Percentiles rank a stretch among this genome's conserved stretches.
Evolutionary conservation across 2,329 filamentous ascomycete species (phyloP).

Genomic region (Graphilbum ipis-grandicollis): DNA sequence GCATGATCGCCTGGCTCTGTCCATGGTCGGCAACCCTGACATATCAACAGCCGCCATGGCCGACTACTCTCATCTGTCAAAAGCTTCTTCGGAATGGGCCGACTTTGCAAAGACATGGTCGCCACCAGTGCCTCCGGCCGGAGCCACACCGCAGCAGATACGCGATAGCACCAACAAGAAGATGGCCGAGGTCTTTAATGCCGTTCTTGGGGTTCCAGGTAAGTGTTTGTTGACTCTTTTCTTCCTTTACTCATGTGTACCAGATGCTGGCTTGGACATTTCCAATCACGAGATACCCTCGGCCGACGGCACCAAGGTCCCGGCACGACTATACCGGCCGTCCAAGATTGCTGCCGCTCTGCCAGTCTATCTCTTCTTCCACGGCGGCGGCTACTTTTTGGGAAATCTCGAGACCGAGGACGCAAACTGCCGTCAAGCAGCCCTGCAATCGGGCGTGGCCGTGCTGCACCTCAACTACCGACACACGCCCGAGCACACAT

Average conservation of each 20-base stretch:
- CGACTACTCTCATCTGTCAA: neutral
- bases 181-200: neutral
- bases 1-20: no score
- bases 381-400: conserved; percentile 25
- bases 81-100: conserved; percentile 1
- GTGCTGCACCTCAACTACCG: conserved; percentile 33
- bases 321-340: no score
- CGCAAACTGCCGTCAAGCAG: conserved; percentile 28
- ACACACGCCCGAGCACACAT: conserved; percentile 35
- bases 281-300: no score
- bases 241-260: no score
- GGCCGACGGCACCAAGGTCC: no score
- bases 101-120: conserved; percentile 3
- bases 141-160: conserved; percentile 3
- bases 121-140: conserved; percentile 2
- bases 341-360: conserved; percentile 17
- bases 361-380: conserved; percentile 8
- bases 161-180: neutral
- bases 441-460: conserved; percentile 18
- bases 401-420: conserved; percentile 36
- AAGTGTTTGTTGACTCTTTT: no score
- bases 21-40: no score
- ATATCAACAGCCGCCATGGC: neutral
- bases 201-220: neutral
- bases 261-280: no score